Conservation (phyloP, 192 early-diverging fungal genomes). For the Mortierella hygrophila region DNA sequence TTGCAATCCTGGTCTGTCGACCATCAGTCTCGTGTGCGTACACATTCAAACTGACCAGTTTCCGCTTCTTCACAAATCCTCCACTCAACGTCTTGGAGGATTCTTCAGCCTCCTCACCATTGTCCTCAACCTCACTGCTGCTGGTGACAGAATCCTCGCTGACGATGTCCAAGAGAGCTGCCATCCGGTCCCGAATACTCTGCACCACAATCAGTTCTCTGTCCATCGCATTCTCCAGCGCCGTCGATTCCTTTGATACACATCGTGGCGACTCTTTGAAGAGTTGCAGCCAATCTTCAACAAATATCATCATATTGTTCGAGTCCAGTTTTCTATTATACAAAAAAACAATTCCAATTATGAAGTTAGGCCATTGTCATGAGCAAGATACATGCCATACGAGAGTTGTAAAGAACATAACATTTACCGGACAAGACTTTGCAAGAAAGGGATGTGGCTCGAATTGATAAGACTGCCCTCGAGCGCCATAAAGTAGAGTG, state of each 20-base stretch:
- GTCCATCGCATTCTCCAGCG: slow-evolving; percentile 14
- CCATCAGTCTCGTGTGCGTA: slow-evolving; percentile 38
- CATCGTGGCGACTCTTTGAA: slow-evolving; percentile 12
- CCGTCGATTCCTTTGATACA: neutral
- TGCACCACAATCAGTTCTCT: slow-evolving; percentile 23
- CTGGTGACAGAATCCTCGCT: slow-evolving; percentile 50
- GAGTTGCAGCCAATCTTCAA: slow-evolving; percentile 39
- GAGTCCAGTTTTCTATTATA: slow-evolving; percentile 50
- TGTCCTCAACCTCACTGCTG: slow-evolving; percentile 33
- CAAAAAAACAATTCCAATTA: neutral
- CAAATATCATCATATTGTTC: slow-evolving; percentile 47
- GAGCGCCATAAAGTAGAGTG: slow-evolving; percentile 76
- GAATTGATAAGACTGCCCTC: slow-evolving; percentile 47
- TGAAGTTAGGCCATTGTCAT: neutral
- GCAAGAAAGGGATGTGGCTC: slow-evolving; percentile 52
- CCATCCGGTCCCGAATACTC: slow-evolving; percentile 38
- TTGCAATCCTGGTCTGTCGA: slow-evolving; percentile 60
- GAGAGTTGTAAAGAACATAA: neutral
- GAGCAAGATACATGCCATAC: neutral
- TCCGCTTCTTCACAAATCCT: slow-evolving; percentile 34
- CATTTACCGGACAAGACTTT: slow-evolving; percentile 56
- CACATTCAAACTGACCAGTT: slow-evolving; percentile 50
- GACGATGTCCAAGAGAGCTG: slow-evolving; percentile 28
- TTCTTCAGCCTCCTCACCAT: slow-evolving; percentile 7
- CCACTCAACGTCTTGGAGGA: neutral